Conservation (phyloP, 495 filamentous ascomycete species). For the Acidomyces sp. region DNA sequence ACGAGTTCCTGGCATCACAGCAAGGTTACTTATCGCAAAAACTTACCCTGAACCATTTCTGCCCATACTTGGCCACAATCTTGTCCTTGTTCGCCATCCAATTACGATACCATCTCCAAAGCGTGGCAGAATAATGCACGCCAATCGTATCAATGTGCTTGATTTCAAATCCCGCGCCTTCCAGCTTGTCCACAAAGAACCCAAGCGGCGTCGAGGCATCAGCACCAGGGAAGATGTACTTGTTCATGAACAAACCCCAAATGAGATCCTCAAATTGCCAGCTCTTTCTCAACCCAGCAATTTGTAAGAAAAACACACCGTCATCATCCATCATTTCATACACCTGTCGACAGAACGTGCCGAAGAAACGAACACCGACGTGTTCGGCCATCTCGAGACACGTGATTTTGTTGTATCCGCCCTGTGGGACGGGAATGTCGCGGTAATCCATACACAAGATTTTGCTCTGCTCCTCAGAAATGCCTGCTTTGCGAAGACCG, state of each 20-base stretch:
- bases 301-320: conserved; percentile 71
- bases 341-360: conserved; percentile 54
- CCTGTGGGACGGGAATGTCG: conserved; percentile 57
- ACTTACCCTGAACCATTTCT: conserved; percentile 88
- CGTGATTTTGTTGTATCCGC: conserved; percentile 71
- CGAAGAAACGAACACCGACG: conserved; percentile 66
- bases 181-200: conserved; percentile 54
- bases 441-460: conserved; percentile 79
- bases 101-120: conserved; percentile 99
- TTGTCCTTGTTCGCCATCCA: conserved; percentile 95
- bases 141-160: conserved; percentile 74
- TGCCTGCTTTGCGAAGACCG: conserved; percentile 53
- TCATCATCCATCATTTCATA: conserved; percentile 82
- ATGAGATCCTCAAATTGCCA: conserved; percentile 87
- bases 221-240: conserved; percentile 80
- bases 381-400: conserved; percentile 87
- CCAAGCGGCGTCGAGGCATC: conserved; percentile 73
- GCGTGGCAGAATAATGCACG: conserved; percentile 91
- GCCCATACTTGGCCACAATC: conserved; percentile 89
- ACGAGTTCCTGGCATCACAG: too few relatives aligned
- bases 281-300: conserved; percentile 63
- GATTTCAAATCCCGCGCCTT: conserved; percentile 65
- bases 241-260: conserved; percentile 88
- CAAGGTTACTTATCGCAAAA: too few relatives aligned
- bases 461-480: conserved; percentile 56